Evolutionary conservation across 768 basidiomycete species (phyloP), one percentile per base, ranked within the genome.

Genomic region (Coprinopsis strossmayeri): DNA sequence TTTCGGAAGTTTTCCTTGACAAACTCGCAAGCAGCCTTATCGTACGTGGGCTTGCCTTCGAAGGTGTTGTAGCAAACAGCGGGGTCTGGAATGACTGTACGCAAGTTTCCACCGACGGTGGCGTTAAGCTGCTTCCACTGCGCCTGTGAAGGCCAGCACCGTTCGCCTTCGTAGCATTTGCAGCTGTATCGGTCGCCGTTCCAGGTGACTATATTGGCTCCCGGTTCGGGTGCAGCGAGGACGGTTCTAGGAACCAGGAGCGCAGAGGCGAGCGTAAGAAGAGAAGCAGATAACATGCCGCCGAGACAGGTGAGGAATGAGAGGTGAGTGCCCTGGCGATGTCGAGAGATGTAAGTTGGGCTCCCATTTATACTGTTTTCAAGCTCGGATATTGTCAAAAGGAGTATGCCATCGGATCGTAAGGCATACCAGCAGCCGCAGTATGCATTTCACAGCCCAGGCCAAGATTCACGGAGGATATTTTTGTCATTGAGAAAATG

Each of bases 11-110:
- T 45, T n/a, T 25, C 18, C 18, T 24, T 45, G 0, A 51, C 50
- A 18, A 40, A 25, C 5, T 18, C 25, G 28, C 50, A 51, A 25
- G 13, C 20, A 3, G 26, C 50, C 17, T 9, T 20, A 23, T 51
- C 24, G 37, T 45, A 55, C 5, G 54, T 55, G 4, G 35, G 43
- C 12, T 45, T 48, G 13, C 50, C 54, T 20, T 51, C 46, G 26
- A 55, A 39, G 17, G 50, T 40, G 17, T 45, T 48, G 34, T 52
- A 51, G 43, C 54, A 55, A 7, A 45, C 40, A 15, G 54, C 54
- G 20, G 50, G 50, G n/a, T 47, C 46, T 3, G 50, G 54, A 15
- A 55, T 10, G 9, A 44, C 54, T 11, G 47, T 21, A 21, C 46
- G 26, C 25, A 55, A 48, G 28, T 52, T 52, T 23, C 54, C 51